phyloP scores from a whole-genome alignment of 192 early-diverging fungal species.

The Rhizophagus prolifer region DNA sequence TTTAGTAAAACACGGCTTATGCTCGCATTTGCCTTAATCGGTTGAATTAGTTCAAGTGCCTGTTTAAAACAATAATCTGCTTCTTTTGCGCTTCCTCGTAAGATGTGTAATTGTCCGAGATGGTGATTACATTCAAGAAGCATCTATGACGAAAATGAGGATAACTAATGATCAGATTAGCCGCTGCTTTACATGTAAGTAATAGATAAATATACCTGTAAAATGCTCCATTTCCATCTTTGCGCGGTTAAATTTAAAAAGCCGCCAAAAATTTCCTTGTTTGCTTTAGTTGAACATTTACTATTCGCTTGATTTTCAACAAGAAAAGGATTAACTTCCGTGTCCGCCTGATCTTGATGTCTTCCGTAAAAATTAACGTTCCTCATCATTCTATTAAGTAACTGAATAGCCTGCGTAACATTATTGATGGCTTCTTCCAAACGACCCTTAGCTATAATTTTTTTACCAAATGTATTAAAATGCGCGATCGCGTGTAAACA shows the following conservation, averaged over 20 bases:
- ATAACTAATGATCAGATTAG: background rate
- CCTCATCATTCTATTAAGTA: constrained; percentile 39
- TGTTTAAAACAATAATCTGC: constrained; percentile 63
- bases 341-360: background rate
- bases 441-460: constrained; percentile 28
- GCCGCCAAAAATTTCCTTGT: background rate
- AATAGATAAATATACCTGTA: constrained; percentile 32
- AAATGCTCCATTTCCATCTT: constrained; percentile 34
- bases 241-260: constrained; percentile 29
- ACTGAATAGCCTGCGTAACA: constrained; percentile 32
- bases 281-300: background rate
- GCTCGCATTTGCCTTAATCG: constrained; percentile 39
- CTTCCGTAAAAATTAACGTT: constrained; percentile 29
- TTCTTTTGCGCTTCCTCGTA: constrained; percentile 59
- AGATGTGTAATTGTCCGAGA: constrained; percentile 51
- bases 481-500: constrained; percentile 41
- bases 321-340: constrained; percentile 28
- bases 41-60: constrained; percentile 53
- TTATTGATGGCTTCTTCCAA: constrained; percentile 45
- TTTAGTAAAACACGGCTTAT: constrained; percentile 43
- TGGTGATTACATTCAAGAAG: constrained; percentile 50
- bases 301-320: background rate
- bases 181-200: background rate
- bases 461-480: constrained; percentile 28
- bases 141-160: background rate